A percentile compares a stretch with the other conserved stretches of the same genome.
Conservation (phyloP, 2,329 filamentous ascomycete species). For the Ascochyta viciae-villosae region DNA sequence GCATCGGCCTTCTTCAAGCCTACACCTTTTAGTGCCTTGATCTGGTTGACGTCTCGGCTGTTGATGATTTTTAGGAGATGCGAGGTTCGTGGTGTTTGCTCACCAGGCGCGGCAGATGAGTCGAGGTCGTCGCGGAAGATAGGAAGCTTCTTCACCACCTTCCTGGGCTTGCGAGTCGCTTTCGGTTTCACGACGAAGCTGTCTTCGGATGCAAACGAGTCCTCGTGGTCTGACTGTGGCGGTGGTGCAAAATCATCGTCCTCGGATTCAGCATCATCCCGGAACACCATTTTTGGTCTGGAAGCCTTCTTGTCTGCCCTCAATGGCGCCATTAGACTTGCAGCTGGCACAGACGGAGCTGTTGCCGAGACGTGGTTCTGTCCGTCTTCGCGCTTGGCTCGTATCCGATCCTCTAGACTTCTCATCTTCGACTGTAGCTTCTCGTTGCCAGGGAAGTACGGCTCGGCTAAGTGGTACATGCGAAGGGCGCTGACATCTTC, state of each 20-base stretch:
- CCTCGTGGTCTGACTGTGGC: slow-evolving; percentile 46
- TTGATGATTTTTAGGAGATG: slow-evolving; percentile 75
- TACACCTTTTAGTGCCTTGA: slow-evolving; percentile 72
- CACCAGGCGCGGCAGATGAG: slow-evolving; percentile 18
- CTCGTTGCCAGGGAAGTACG: slow-evolving; percentile 84
- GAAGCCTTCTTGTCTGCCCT: slow-evolving; percentile 31
- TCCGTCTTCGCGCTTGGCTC: slow-evolving; percentile 46
- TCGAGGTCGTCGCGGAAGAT: slow-evolving; percentile 46
- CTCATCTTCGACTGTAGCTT: slow-evolving; percentile 70
- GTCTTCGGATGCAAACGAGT: slow-evolving; percentile 48
- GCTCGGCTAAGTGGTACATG: slow-evolving; percentile 85
- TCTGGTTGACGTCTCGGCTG: slow-evolving; percentile 70
- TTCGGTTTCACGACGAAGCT: slow-evolving; percentile 51
- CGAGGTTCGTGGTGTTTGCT: slow-evolving; percentile 64
- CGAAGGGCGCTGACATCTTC: slow-evolving; percentile 79
- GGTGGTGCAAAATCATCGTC: slow-evolving; percentile 55
- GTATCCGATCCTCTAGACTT: slow-evolving; percentile 60
- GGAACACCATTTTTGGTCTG: slow-evolving; percentile 15
- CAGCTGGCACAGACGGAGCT: slow-evolving; percentile 16
- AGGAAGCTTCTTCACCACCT: slow-evolving; percentile 43
- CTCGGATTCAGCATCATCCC: slow-evolving; percentile 26
- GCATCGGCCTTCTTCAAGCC: slow-evolving; percentile 73
- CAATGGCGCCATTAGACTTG: slow-evolving; percentile 47
- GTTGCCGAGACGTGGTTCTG: slow-evolving; percentile 25
- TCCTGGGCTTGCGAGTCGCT: slow-evolving; percentile 41